Conservation (phyloP, 805 yeast species). For the Saccharomyces paradoxus region DNA sequence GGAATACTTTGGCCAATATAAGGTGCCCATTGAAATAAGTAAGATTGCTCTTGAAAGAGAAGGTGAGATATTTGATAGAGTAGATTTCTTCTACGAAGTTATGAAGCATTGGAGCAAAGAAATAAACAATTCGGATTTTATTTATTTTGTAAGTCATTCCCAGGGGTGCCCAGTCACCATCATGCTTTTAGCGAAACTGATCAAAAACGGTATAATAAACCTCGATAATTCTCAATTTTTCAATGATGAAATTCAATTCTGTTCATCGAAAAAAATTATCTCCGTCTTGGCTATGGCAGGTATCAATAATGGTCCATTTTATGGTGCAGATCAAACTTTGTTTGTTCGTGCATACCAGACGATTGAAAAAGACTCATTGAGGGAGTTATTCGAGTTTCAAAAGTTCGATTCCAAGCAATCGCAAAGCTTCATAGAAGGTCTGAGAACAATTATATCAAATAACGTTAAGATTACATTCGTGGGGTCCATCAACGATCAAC, state of each 20-base stretch:
- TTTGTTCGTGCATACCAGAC: constrained; percentile 84
- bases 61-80: constrained; percentile 82
- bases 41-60: constrained; percentile 91
- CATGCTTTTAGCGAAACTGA: constrained; percentile 62
- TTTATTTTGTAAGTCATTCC: constrained; percentile 90
- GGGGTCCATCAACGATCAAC: constrained; percentile 88
- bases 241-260: constrained; percentile 7
- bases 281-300: constrained; percentile 94
- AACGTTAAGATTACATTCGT: constrained; percentile 75
- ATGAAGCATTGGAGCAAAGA: constrained; percentile 55
- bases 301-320: constrained; percentile 86
- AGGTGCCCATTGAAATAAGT: constrained; percentile 50
- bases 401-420: constrained; percentile 67
- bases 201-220: constrained; percentile 47
- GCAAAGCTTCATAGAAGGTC: constrained; percentile 55
- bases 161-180: constrained; percentile 93
- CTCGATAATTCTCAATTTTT: constrained; percentile 26
- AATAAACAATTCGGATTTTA: constrained; percentile 61
- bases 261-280: constrained; percentile 36
- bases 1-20: constrained; percentile 48
- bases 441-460: constrained; percentile 53
- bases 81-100: constrained; percentile 66
- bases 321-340: constrained; percentile 79
- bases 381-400: constrained; percentile 84
- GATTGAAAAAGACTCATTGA: constrained; percentile 78